phyloP scores from a whole-genome alignment of 2,329 filamentous ascomycete genomes.

The Eutypella sp. region DNA sequence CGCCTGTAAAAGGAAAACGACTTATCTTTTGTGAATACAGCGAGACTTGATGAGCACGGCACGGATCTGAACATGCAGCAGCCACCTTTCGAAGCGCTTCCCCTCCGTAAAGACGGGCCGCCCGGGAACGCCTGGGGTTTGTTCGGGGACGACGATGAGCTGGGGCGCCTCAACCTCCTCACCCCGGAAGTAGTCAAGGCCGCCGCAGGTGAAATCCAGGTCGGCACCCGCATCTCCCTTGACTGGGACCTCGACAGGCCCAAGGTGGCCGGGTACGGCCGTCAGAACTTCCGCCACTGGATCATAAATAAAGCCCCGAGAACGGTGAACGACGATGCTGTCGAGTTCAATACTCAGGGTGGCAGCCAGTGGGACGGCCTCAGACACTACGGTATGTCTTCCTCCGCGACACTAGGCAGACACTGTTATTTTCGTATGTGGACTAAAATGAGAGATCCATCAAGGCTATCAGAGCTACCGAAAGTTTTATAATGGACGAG shows the following conservation, averaged over 20 bases:
- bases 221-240: constrained; percentile 31
- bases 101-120: constrained; percentile 36
- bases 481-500: not conserved
- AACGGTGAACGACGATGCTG: constrained; percentile 28
- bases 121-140: constrained; percentile 44
- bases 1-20: too few relatives aligned
- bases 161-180: constrained; percentile 46
- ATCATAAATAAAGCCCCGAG: constrained; percentile 4
- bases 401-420: not conserved
- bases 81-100: constrained; percentile 33
- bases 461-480: constrained; percentile 4
- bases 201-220: constrained; percentile 40
- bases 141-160: constrained; percentile 39
- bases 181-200: constrained; percentile 37
- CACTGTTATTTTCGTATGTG: not conserved
- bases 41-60: too few relatives aligned
- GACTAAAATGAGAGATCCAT: not conserved
- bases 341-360: constrained; percentile 33
- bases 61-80: too few relatives aligned
- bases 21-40: too few relatives aligned
- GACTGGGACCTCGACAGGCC: constrained; percentile 35
- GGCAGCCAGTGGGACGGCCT: constrained; percentile 35
- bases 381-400: constrained; percentile 28
- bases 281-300: constrained; percentile 7
- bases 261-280: constrained; percentile 7